Base-by-base conservation (phyloP, 176 grass and related monocot species). In the Oryza brachyantha region DNA sequence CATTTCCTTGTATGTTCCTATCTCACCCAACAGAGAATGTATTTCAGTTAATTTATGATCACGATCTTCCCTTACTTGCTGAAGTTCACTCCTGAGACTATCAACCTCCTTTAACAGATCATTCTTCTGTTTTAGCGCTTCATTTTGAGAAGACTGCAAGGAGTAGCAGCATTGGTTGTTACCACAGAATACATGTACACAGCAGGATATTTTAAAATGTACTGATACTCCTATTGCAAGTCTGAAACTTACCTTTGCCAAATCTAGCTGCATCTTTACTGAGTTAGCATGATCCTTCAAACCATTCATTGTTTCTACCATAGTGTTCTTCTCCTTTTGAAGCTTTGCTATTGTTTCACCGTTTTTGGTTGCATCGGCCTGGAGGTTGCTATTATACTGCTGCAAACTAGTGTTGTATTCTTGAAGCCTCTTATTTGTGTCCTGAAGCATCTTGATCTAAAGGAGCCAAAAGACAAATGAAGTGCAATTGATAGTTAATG, bases 331-430 rank as follows among this genome's bases (percentile, higher is more conserved):
- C 81, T 99, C 96, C 11, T 88, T 93, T 58, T 90, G 83, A 27
- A 99, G 70, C 68, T 91, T 99, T 43, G 86, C 55, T 48, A 86
- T 89, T 37, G 84, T 61, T 13, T 95, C 88, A 7, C 66, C 81
- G 40, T 89, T 88, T 77, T 95, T 90, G 12, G 73, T 74, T 39
- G 79, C 79, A 43, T 95, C 96, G 41, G 85, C 85, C 74, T 99
- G 96, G 45, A 99, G 86, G 69, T 89, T 95, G 83, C 88, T 74
- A 58, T 95, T 99, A 59, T 99, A 99, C 25, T 91, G 90, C 48
- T 99, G 96, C 75, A 99, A 85, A 55, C 92, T 99, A 62, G 87
- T 89, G 63, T 95, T 99, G 70, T 99, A 95, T 36, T 95, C 92
- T 29, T 92, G 89, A 39, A 99, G 80, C 62, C 90, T 91, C 66